Evolutionary conservation across 2,329 filamentous ascomycete species (phyloP), one percentile per base, ranked within the genome.

Genomic region (Aspergillus texensis): DNA sequence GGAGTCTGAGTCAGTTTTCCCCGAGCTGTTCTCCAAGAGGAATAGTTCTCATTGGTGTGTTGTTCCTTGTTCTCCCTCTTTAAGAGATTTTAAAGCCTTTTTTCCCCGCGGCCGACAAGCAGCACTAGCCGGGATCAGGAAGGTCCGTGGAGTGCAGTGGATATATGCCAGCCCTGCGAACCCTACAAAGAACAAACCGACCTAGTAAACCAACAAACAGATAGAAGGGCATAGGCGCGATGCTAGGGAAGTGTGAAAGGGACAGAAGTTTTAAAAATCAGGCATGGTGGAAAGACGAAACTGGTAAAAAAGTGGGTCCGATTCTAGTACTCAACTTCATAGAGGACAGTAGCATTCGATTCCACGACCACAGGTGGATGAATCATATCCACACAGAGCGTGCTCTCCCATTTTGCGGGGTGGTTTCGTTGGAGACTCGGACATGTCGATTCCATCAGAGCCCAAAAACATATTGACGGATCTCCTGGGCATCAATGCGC

Each of bases 101-200:
- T 59, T 53, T 50, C 57, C 45, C 46, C 43, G 28, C 45, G 45
- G 43, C 46, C 6, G 24, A 16, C 46, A 48, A 48, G 14, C 26
- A 50, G 46, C 63, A 58, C 67, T 66, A 68, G 45, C 52, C 62
- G 46, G 43, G 50, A 67, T 60, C 34, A 63, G 65, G 67, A 68
- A 68, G 67, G 62, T 66, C 30, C 46, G 54, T 45, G 58, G 60
- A 66, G 65, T 59, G 24, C 26, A 28, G 11, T 14, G 14, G 26
- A 48, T 28, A 32, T 45, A 21, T 26, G 11, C 24, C n/a, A n/a
- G n/a, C 9, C 39, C 5, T n/a, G 16, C 26, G 56, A 32, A 58
- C 19, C 21, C 39, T n/a, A 58, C 43, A 50, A 58, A n/a, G 43
- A 58, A 48, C 16, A n/a, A n/a, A n/a, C 39, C 19, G 5, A 16